A percentile compares a stretch with the other conserved stretches of the same genome.
Conservation (phyloP, 2,329 filamentous ascomycete species). For the Arthroderma sp. region DNA sequence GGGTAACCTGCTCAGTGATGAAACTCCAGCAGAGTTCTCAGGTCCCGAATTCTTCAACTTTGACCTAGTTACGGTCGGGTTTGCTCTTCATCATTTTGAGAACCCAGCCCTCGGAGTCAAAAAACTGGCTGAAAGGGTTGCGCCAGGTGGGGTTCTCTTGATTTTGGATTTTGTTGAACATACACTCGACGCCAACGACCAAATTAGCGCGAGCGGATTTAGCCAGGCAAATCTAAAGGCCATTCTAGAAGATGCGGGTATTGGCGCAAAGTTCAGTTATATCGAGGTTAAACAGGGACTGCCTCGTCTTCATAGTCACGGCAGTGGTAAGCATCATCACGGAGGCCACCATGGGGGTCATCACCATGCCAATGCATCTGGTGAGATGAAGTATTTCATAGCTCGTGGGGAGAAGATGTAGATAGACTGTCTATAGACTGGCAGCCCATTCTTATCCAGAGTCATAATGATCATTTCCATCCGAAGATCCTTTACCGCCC, state of each 20-base stretch:
- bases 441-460: too few relatives aligned
- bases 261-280: conserved; percentile 44
- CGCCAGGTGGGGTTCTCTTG: conserved; percentile 51
- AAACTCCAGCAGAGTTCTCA: conserved; percentile 43
- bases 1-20: conserved; percentile 44
- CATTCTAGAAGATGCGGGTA: conserved; percentile 53
- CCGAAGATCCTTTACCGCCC: too few relatives aligned
- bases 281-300: conserved; percentile 2
- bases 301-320: too few relatives aligned
- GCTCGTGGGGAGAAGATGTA: background rate
- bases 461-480: too few relatives aligned
- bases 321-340: too few relatives aligned
- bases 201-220: conserved; percentile 56
- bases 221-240: conserved; percentile 40
- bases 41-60: conserved; percentile 54
- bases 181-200: conserved; percentile 31
- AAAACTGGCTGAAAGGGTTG: conserved; percentile 48
- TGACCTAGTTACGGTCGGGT: conserved; percentile 51
- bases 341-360: background rate
- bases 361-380: background rate
- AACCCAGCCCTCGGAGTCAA: conserved; percentile 47
- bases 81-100: conserved; percentile 55
- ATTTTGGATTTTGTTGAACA: conserved; percentile 50
- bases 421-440: background rate
- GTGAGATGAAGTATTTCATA: conserved; percentile 1